phyloP scores from a whole-genome alignment of 257 asterid species.

The Solanum boliviense region DNA sequence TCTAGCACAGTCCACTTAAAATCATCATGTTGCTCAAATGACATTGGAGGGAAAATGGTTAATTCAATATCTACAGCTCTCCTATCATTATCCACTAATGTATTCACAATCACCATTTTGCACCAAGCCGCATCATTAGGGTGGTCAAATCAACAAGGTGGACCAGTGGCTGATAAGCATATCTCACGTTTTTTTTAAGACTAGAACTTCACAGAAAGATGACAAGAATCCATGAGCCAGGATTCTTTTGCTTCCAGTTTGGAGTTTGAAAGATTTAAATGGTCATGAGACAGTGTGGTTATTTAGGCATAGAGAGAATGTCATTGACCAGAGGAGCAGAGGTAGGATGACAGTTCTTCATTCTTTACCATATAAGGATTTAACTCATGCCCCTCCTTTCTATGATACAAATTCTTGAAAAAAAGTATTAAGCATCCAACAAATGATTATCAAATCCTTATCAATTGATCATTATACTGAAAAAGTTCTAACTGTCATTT shows the following conservation, averaged over 20 bases:
- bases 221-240: neutral
- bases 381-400: neutral
- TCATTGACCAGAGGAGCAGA: neutral
- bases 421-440: neutral
- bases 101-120: neutral
- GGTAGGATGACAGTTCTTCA: neutral
- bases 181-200: neutral
- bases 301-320: neutral
- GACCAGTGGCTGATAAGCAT: neutral
- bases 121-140: neutral
- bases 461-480: neutral
- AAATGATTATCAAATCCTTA: neutral
- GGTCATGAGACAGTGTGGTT: neutral
- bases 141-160: neutral
- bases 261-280: neutral
- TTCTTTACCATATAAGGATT: neutral
- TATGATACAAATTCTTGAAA: neutral
- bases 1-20: neutral
- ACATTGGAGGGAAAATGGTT: neutral
- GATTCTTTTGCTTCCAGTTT: neutral
- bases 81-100: neutral
- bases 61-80: neutral
- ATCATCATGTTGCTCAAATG: neutral
- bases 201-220: neutral
- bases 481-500: neutral